A percentile compares a stretch with the other conserved stretches of the same genome.
These are phyloP conservation scores for Kwoniella europaea DNA, from an alignment of 768 basidiomycete species.

Conservation along the genomic window DNA sequence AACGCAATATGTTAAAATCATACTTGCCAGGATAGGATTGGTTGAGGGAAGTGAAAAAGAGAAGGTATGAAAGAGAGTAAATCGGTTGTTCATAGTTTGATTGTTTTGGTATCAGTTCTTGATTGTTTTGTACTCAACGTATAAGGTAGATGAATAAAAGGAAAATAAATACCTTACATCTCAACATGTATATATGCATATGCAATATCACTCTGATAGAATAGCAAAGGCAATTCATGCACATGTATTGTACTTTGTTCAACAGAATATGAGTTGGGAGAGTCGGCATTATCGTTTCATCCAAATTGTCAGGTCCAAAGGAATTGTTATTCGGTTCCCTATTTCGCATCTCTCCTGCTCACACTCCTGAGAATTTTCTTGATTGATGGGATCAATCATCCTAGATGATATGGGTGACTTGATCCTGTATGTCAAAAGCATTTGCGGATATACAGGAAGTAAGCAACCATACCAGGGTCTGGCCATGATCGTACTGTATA, in stretches of 20 bases:
- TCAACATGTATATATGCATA: constrained; percentile 11
- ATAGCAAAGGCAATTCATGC: no score
- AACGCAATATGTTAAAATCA: background rate
- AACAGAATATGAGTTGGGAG: no score
- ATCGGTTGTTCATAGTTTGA: background rate
- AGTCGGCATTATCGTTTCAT: no score
- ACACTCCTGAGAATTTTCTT: no score
- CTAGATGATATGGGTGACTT: no score
- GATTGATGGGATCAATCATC: background rate
- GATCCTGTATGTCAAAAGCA: no score
- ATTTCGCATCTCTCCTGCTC: background rate
- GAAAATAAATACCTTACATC: constrained; percentile 1
- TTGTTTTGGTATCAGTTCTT: background rate
- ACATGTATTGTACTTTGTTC: no score
- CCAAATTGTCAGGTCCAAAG: background rate
- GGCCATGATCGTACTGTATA: no score
- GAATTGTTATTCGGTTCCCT: background rate
- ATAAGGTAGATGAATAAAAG: background rate
- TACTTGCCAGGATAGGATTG: background rate
- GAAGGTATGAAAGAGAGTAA: background rate
- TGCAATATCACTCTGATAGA: background rate
- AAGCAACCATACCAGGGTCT: no score
- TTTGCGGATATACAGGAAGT: no score
- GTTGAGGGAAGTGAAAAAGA: background rate
- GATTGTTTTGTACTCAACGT: constrained; percentile 12